Base-by-base conservation (phyloP, 768 basidiomycete species). In the Trametes cubensis region DNA sequence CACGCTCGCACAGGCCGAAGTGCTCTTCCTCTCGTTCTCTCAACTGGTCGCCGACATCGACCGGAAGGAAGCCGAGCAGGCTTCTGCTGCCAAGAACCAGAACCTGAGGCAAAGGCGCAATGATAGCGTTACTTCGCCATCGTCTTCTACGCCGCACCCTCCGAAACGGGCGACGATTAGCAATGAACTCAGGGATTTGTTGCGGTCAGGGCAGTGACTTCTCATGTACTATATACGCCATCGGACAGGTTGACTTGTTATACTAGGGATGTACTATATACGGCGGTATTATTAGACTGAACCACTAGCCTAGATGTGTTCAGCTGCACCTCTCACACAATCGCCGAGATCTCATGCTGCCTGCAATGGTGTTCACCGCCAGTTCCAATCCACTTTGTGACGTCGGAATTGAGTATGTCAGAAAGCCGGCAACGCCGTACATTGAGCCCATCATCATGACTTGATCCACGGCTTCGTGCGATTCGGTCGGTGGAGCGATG, bases 1-100 rank as follows among this genome's bases (percentile, higher is more conserved):
- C 0, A 96, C 97, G 20, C 83, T 99, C 10, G 90, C 94, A 0
- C 97, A 98, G 76, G 97, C 96, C 11, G 97, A 99, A 75, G 95
- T 98, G 17, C 82, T 99, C 21, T 98, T 93, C 81, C 81, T 96
- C 2, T 94, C 94, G 1, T 98, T 97, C 78, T 79, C 87, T 14
- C 89, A 92, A 69, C 76, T 97, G 21, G 88, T 98, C 21, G 90
- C 90, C 11, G 94, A 96, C 72, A 85, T 96, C 67, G 94, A 97
- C 72, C 84, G 90, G 39, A 84, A 89, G 64, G 83, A 81, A 64
- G 85, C 84, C 0, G 92, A 93, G 63, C 82, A 55, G 4, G 62
- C 66, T 15, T 57, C 70, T 5, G 67, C 72, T 1, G 55, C 70
- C 55, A 52, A 69, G 20, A 75, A 66, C 57, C 72, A 69, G 20